phyloP scores from a whole-genome alignment of 2,329 filamentous ascomycete species.

The Nannizziopsis barbatae region DNA sequence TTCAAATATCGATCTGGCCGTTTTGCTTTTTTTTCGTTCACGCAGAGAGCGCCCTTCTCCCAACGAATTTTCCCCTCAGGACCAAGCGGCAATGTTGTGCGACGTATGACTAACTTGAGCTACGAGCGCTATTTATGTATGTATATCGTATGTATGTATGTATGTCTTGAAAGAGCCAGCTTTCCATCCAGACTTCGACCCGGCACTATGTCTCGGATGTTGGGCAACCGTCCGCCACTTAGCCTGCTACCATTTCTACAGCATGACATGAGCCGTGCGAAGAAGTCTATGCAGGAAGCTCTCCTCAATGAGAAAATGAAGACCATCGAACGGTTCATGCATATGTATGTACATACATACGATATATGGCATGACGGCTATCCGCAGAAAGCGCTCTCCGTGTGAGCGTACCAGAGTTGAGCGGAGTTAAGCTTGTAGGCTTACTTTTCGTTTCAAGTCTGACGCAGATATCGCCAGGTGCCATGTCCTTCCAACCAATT shows the following conservation, averaged over 20 bases:
- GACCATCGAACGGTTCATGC: no score
- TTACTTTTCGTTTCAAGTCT: not conserved
- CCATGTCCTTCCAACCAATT: no score
- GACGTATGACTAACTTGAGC: not conserved
- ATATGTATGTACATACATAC: no score
- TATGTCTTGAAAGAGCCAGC: not conserved
- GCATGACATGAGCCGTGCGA: no score
- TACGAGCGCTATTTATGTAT: not conserved
- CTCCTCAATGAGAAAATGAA: no score
- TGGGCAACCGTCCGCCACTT: no score
- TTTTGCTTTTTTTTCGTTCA: not conserved
- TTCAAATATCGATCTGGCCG: not conserved
- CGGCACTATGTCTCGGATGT: not conserved
- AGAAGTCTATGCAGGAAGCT: no score
- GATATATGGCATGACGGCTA: conserved; percentile 4
- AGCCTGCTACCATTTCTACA: no score
- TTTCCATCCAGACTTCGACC: not conserved
- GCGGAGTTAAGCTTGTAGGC: not conserved
- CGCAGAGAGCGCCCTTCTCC: not conserved
- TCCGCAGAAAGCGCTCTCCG: conserved; percentile 2
- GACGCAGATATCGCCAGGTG: no score
- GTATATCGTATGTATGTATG: not conserved
- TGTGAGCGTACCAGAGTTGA: not conserved
- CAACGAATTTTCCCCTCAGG: not conserved
- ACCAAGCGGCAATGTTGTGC: conserved; percentile 9